phyloP scores from a whole-genome alignment of 2,329 filamentous ascomycete genomes.

The Colletotrichum sp. region DNA sequence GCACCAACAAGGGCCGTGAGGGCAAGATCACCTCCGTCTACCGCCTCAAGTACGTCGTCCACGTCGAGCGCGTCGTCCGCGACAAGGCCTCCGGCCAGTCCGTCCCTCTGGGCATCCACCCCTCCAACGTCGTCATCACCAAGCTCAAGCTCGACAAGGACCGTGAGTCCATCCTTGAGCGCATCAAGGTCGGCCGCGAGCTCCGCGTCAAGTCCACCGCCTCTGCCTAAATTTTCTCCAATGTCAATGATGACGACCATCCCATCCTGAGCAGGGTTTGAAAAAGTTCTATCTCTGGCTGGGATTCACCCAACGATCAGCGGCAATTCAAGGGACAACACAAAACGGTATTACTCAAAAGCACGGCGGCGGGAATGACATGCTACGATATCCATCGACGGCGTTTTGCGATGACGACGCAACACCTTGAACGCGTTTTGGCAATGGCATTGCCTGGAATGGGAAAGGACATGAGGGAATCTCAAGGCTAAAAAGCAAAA shows the following conservation, averaged over 20 bases:
- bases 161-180: slow-evolving; percentile 85
- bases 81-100: slow-evolving; percentile 98
- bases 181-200: slow-evolving; percentile 83
- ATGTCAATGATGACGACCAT: background rate
- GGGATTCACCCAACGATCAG: background rate
- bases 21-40: slow-evolving; percentile 98
- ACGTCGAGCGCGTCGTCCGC: slow-evolving; percentile 94
- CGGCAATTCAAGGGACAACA: slow-evolving; percentile 18
- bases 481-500: slow-evolving; percentile 32
- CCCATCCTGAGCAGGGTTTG: background rate
- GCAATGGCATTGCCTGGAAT: slow-evolving; percentile 5
- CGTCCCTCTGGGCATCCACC: slow-evolving; percentile 92
- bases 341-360: background rate
- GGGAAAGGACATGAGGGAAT: slow-evolving; percentile 22
- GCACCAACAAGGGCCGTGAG: slow-evolving; percentile 95
- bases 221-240: slow-evolving; percentile 52
- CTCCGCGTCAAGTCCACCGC: slow-evolving; percentile 74
- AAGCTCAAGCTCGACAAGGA: slow-evolving; percentile 99
- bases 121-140: slow-evolving; percentile 97
- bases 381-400: slow-evolving; percentile 7
- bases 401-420: background rate
- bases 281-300: background rate
- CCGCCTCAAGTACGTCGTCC: slow-evolving; percentile 97
- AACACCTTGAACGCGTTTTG: slow-evolving; percentile 8
- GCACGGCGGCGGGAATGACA: background rate